Base-by-base conservation (phyloP, 2,329 filamentous ascomycete species). In the Geosmithia putterillii region DNA sequence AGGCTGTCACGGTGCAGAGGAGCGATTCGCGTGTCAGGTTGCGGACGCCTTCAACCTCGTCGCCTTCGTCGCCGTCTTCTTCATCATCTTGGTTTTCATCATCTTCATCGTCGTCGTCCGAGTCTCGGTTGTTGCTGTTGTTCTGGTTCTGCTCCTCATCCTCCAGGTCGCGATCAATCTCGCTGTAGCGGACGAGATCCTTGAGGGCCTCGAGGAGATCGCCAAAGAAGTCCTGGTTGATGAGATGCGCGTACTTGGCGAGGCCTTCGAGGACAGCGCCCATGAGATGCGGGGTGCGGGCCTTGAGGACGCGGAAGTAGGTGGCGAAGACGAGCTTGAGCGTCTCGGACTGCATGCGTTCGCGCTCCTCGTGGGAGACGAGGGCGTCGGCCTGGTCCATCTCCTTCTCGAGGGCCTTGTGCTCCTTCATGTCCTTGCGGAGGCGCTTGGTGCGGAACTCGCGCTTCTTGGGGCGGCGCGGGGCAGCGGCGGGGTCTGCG, bases 191-290 rank as follows among this genome's bases (percentile, higher is more conserved):
- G 53, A 96, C 90, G 38, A 98, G 75, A 50, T 98, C 92, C 61
- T 94, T 94, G 35, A 98, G 71, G 1, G 88, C 90, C 63, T 96
- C 92, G 10, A 98, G 76, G 23, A 98, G 73, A 57, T 98, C 92
- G 22, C 90, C 92, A 54, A 98, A 98, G 69, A 98, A 96, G 58
- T 98, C 87, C 57, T 98, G 88, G 66, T 98, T 98, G 71, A 98
- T 98, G 46, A 98, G 74, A 59, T 95, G 92, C 3, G 89, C 82
- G 58, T 94, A 98, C 57, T 88, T 88, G 42, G 90, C 89, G 19
- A 98, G 69, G 22, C 92, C 92, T 66, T 96, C 92, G 5, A 98
- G 74, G 0, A 95, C 89, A 14, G 90, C 89, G n/a, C 92, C 92
- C 86, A 95, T 96, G 17, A 98, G 76, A 51, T 83, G 79, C 14